Conservation (phyloP, 192 early-diverging fungal genomes). For the Umbelopsis ramanniana region DNA sequence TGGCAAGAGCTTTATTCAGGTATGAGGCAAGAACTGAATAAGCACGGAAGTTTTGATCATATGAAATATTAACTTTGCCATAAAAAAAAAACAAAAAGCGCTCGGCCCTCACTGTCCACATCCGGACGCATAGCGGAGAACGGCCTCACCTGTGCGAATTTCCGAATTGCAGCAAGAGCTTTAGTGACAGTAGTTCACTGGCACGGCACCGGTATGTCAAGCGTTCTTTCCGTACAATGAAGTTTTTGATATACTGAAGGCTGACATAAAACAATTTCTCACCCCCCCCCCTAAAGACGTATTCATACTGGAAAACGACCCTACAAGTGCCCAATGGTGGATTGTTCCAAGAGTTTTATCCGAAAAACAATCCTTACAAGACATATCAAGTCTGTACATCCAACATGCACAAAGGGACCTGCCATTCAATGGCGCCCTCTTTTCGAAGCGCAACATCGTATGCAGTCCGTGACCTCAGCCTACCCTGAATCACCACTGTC, state of each 20-base stretch:
- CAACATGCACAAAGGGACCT: slow-evolving; percentile 31
- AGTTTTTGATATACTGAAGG: background rate
- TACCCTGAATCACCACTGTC: background rate
- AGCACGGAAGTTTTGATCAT: background rate
- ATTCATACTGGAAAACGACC: slow-evolving; percentile 46
- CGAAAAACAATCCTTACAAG: slow-evolving; percentile 59
- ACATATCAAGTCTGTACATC: slow-evolving; percentile 44
- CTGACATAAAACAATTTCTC: background rate
- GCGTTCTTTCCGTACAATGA: slow-evolving; percentile 17
- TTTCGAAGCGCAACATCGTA: slow-evolving; percentile 36
- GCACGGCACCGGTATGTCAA: slow-evolving; percentile 68
- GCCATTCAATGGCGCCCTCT: slow-evolving; percentile 41
- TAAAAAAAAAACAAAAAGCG: slow-evolving; percentile 42
- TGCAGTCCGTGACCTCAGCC: slow-evolving; percentile 8
- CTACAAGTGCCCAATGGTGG: slow-evolving; percentile 42
- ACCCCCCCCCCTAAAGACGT: slow-evolving; percentile 25
- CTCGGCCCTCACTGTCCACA: slow-evolving; percentile 77
- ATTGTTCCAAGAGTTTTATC: slow-evolving; percentile 50
- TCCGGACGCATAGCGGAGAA: slow-evolving; percentile 75
- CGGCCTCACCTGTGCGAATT: slow-evolving; percentile 70
- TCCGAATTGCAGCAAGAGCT: slow-evolving; percentile 73
- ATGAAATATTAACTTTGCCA: background rate
- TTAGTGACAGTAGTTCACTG: slow-evolving; percentile 76
- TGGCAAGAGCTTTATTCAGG: slow-evolving; percentile 81
- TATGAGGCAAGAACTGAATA: slow-evolving; percentile 1